Base-by-base conservation (phyloP, 805 yeast genomes). In the Candida mattraensis region DNA sequence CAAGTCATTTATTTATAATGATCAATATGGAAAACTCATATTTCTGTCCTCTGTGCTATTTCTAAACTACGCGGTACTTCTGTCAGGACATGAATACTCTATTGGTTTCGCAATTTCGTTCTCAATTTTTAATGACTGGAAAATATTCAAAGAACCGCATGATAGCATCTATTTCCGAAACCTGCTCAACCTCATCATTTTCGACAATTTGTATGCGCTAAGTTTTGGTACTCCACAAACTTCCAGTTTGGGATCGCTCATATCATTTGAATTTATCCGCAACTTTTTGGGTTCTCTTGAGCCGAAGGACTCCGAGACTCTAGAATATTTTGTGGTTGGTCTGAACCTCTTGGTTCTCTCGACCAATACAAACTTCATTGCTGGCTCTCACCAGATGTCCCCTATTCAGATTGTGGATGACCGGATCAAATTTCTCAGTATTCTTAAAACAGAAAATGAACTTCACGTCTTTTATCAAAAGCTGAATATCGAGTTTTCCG, bases 21-120 rank as follows among this genome's bases (percentile, higher is more conserved):
- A 58, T 24, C 47, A 46, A 19, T 34, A 45, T 24, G 49, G 58
- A 15, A 61, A 50, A 30, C 27, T 62, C 8, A 45, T 69, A 9
- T 66, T 68, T 28, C 48, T 66, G 6, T 50, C 65, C 2, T 58
- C 72, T 0, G 55, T 74, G 35, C 58, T 65, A 0, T 47, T 72
- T 7, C 51, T 78, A 19, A 80, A 80, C 50, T 83, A 78, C 49
- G 60, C 77, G 7, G 67, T 80, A 7, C 60, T 79, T 2, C 61
- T 80, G 25, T 72, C 78, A 16, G 88, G 89, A 0, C 76, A 74
- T 34, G 67, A 70, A 22, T 78, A 74, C 49, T 74, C 84, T 5
- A 60, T 78, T 24, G 79, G 81, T 1, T 63, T 83, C 18, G 69
- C 78, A 3, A 62, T 72, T 38, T 64, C 82, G 1, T 66, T 71